Evolutionary conservation across 805 yeast species (phyloP).

Genomic region (Suhomyces tanzawaensis): DNA sequence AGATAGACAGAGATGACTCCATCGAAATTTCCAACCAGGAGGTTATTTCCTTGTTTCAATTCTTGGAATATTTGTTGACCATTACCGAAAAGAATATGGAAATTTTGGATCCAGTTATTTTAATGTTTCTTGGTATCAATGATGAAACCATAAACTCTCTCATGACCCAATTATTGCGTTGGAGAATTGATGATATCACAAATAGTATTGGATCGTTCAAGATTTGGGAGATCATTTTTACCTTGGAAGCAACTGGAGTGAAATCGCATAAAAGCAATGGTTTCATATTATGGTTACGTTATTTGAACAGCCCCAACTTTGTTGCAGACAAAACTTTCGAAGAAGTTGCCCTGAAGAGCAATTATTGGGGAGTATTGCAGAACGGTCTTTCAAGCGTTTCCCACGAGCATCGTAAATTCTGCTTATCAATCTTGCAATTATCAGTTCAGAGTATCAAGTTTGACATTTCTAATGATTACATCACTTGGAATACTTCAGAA

Average conservation of each 20-base stretch:
- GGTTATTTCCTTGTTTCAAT: constrained; percentile 24
- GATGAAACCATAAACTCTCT: constrained; percentile 36
- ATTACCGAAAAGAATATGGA: not conserved
- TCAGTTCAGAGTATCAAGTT: constrained; percentile 49
- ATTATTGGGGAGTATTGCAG: constrained; percentile 56
- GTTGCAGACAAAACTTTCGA: constrained; percentile 24
- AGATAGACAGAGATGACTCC: not conserved
- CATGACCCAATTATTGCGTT: constrained; percentile 46
- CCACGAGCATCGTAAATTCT: constrained; percentile 70
- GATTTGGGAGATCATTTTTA: constrained; percentile 48
- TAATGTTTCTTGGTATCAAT: constrained; percentile 34
- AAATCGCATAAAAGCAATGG: constrained; percentile 37
- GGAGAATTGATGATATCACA: constrained; percentile 47
- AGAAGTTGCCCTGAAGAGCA: constrained; percentile 19
- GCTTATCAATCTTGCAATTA: constrained; percentile 61
- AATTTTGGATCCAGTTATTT: constrained; percentile 16
- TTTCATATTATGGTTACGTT: constrained; percentile 56
- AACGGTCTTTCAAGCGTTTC: constrained; percentile 50
- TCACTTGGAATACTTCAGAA: constrained; percentile 43
- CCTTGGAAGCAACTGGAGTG: constrained; percentile 27
- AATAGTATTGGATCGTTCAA: constrained; percentile 7
- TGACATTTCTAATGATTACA: constrained; percentile 32
- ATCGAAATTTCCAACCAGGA: constrained; percentile 12
- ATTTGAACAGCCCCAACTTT: constrained; percentile 30
- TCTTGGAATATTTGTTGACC: constrained; percentile 36